These are phyloP conservation scores for Epichloe gansuensis DNA, from an alignment of 2,329 filamentous ascomycete species.

Conservation along the genomic window DNA sequence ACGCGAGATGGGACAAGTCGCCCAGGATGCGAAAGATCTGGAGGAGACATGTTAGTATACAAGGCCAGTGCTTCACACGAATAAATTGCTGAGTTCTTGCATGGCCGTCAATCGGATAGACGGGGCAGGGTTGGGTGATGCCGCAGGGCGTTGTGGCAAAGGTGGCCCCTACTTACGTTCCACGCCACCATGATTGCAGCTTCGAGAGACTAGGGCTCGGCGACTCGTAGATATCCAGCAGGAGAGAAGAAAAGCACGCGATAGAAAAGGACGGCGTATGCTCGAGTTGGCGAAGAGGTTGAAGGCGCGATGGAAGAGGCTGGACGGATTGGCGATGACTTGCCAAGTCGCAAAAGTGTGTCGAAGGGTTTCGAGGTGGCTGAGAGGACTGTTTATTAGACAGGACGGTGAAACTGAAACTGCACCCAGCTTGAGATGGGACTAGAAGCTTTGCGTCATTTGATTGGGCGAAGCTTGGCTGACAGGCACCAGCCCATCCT, in stretches of 20 bases:
- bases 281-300: not conserved
- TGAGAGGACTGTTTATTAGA: not conserved
- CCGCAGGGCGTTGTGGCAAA: not conserved
- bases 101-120: not conserved
- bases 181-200: slow-evolving; percentile 25
- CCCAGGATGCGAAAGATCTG: slow-evolving; percentile 63
- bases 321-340: not conserved
- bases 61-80: not conserved
- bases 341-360: not conserved
- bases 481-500: not conserved
- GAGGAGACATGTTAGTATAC: not conserved
- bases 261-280: not conserved
- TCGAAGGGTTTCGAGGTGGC: not conserved
- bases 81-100: not conserved
- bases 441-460: not conserved
- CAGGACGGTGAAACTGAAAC: not conserved
- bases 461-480: slow-evolving; percentile 3
- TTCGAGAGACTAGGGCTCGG: slow-evolving; percentile 6
- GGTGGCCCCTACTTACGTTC: slow-evolving; percentile 21
- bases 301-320: not conserved
- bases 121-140: not conserved
- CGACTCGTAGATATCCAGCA: not conserved
- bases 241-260: not conserved
- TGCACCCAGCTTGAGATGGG: not conserved
- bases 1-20: slow-evolving; percentile 72